Conservation (phyloP, 495 filamentous ascomycete genomes). For the Neurospora tetraspora region DNA sequence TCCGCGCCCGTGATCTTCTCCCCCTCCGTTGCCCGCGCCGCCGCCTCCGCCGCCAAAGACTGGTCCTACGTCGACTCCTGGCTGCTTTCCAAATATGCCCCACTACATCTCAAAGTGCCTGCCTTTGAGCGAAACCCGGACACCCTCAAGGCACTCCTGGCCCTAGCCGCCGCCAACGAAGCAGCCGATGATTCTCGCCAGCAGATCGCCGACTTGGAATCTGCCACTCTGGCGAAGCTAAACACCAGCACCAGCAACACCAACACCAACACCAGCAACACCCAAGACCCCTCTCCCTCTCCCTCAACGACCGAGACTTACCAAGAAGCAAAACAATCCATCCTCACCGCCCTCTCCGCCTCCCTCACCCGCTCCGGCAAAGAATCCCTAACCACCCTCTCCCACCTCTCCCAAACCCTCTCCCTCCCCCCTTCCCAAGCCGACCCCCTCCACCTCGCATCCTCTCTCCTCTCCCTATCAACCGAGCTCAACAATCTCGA, state of each 20-base stretch:
- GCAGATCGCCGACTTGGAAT: constrained; percentile 50
- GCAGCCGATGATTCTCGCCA: constrained; percentile 65
- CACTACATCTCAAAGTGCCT: constrained; percentile 24
- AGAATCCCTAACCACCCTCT: constrained; percentile 28
- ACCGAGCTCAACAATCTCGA: constrained; percentile 27
- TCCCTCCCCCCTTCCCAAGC: constrained; percentile 24
- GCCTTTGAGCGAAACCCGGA: constrained; percentile 77
- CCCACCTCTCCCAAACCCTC: constrained; percentile 27
- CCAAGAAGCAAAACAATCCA: constrained; percentile 12
- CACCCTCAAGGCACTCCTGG: constrained; percentile 66
- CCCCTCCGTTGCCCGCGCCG: constrained; percentile 56
- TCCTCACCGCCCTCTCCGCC: constrained; percentile 24
- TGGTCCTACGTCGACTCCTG: constrained; percentile 82
- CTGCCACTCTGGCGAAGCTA: constrained; percentile 39
- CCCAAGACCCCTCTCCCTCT: constrained; percentile 9
- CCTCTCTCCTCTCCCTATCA: constrained; percentile 29
- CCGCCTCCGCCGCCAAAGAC: constrained; percentile 61
- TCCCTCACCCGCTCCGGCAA: constrained; percentile 30
- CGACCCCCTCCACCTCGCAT: constrained; percentile 22
- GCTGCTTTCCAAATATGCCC: constrained; percentile 55
- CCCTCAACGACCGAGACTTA: constrained; percentile 24
- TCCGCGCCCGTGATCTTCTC: constrained; percentile 52
- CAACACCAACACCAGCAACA: not conserved
- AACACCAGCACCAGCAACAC: not conserved
- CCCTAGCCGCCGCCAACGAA: constrained; percentile 69